A percentile compares a stretch with the other conserved stretches of the same genome.
Conservation (phyloP, 805 yeast genomes). For the Starmerella apis region DNA sequence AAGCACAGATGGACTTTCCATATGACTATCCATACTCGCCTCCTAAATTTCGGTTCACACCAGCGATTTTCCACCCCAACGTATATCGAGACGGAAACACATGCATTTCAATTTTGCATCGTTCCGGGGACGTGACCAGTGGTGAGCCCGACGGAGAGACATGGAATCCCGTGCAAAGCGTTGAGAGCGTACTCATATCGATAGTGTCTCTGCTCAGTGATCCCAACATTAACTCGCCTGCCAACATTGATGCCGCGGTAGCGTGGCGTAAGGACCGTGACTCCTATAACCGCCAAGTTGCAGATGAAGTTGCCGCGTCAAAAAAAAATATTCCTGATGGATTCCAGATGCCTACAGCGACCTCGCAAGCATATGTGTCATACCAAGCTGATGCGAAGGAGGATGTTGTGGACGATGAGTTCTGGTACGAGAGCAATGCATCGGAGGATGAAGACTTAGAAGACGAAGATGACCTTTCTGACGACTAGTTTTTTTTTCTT, state of each 20-base stretch:
- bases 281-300: conserved; percentile 62
- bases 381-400: conserved; percentile 30
- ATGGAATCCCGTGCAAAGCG: conserved; percentile 69
- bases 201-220: conserved; percentile 85
- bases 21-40: conserved; percentile 84
- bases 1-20: conserved; percentile 89
- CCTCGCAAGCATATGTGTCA: conserved; percentile 43
- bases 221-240: conserved; percentile 88
- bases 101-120: conserved; percentile 86
- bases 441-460: conserved; percentile 43
- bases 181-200: conserved; percentile 79
- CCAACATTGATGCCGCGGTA: conserved; percentile 91
- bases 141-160: conserved; percentile 91
- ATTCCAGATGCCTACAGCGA: conserved; percentile 67
- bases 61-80: conserved; percentile 90
- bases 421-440: conserved; percentile 71
- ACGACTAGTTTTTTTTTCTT: conserved; percentile 24
- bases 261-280: conserved; percentile 76
- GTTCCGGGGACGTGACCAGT: conserved; percentile 78
- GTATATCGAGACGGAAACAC: conserved; percentile 87
- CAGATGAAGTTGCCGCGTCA: conserved; percentile 59
- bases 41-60: conserved; percentile 84
- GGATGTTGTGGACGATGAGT: conserved; percentile 65
- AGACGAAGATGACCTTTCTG: conserved; percentile 31
- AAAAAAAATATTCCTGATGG: conserved; percentile 80